Base-by-base conservation (phyloP, 1,284 basidiomycete species). In the Cutaneotrichosporon daszewskae region DNA sequence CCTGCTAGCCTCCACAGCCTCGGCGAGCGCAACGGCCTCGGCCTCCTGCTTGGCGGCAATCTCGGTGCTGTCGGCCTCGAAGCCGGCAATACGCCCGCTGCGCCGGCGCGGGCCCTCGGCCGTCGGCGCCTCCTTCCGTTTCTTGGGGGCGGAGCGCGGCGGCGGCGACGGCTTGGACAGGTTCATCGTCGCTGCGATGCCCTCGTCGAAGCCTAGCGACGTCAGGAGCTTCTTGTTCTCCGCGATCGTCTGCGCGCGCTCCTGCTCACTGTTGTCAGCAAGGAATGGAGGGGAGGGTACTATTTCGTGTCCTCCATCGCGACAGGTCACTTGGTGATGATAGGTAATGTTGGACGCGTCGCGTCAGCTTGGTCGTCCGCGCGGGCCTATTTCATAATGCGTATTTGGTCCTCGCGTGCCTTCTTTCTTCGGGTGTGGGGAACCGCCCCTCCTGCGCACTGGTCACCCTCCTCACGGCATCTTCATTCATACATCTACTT, bases 231-330 rank as follows among this genome's bases (percentile, higher is more conserved):
- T 55, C 28, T 63, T 57, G 52, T 74, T 74, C 45, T 66, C 64
- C 3, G 65, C 64, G 33, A 74, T 74, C 20, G 60, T 72, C 47
- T 66, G 63, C 40, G 61, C 65, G 10, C 72, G 62, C 52, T 72
- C 66, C 25, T 58, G 45, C 49, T 73, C 71, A 54, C 69, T 72
- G 41, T 1, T 16, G 28, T 31, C 28, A 31, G 28, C 28, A 9
- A 13, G 25, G 25, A 31, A 14, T 16, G 14, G 8, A 31, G 13
- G 26, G 14, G 26, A 27, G 26, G n/a, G n/a, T n/a, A n/a, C n/a
- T n/a, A n/a, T n/a, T n/a, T n/a, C n/a, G n/a, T n/a, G n/a, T n/a
- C n/a, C n/a, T n/a, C n/a, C n/a, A n/a, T n/a, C n/a, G n/a, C n/a
- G n/a, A n/a, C n/a, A n/a, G n/a, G n/a, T n/a, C n/a, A n/a, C n/a